phyloP scores from a whole-genome alignment of 805 yeast species.

The Lipomyces kockii region DNA sequence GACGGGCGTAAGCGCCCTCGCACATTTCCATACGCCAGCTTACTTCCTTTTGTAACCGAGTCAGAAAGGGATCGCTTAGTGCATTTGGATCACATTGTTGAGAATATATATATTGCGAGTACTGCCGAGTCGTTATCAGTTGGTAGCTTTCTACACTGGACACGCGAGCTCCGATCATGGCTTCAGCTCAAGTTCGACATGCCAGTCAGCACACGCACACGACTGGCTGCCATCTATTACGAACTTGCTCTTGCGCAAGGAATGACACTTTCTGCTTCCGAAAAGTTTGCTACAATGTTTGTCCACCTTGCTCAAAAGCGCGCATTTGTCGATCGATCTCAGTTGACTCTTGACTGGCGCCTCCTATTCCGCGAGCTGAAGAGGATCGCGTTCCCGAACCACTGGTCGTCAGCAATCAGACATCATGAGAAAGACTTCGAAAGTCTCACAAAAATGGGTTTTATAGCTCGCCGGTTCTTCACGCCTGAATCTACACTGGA shows the following conservation, averaged over 20 bases:
- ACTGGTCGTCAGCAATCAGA: background rate
- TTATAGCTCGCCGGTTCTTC: constrained; percentile 39
- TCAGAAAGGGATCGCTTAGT: constrained; percentile 67
- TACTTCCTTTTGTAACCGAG: constrained; percentile 79
- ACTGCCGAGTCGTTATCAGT: constrained; percentile 74
- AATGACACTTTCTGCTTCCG: constrained; percentile 68
- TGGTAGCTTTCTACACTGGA: constrained; percentile 79
- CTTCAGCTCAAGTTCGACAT: constrained; percentile 76
- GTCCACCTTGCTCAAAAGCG: constrained; percentile 59
- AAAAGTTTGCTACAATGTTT: constrained; percentile 65
- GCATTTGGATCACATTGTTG: constrained; percentile 78
- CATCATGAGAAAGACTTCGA: constrained; percentile 17
- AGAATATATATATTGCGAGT: constrained; percentile 78
- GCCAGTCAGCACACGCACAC: constrained; percentile 66
- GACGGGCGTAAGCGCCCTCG: constrained; percentile 39
- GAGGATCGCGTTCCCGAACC: constrained; percentile 35
- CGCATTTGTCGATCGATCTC: constrained; percentile 48
- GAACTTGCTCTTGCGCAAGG: constrained; percentile 66
- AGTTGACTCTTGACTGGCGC: constrained; percentile 58
- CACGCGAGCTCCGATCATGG: constrained; percentile 81
- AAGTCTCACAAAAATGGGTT: constrained; percentile 27
- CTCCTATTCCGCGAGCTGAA: constrained; percentile 50
- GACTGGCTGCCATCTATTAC: constrained; percentile 70
- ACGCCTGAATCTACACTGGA: constrained; percentile 32
- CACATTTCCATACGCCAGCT: constrained; percentile 48